phyloP scores from a whole-genome alignment of 768 basidiomycete genomes.

The Chalciporus chontae region DNA sequence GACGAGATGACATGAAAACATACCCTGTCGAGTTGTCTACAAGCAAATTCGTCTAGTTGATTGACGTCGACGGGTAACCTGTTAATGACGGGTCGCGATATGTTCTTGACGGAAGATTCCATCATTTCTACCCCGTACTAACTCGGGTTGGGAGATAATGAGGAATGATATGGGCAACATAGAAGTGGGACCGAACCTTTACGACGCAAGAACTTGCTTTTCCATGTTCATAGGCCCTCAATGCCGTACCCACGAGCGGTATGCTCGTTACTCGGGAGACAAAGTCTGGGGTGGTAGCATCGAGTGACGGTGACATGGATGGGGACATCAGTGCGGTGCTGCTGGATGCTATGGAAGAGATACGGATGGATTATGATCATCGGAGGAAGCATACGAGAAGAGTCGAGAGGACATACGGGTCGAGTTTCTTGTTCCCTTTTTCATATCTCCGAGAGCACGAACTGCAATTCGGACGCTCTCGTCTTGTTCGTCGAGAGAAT shows the following conservation, averaged over 20 bases:
- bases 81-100: conserved; percentile 79
- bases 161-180: background rate
- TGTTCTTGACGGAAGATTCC: conserved; percentile 77
- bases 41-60: conserved; percentile 84
- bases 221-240: conserved; percentile 75
- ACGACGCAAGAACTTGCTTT: conserved; percentile 84
- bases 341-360: conserved; percentile 6
- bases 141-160: conserved; percentile 11
- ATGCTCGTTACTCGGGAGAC: conserved; percentile 61
- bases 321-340: conserved; percentile 14
- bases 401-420: conserved; percentile 11
- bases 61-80: conserved; percentile 70
- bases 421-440: conserved; percentile 38
- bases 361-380: background rate
- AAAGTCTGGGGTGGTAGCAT: conserved; percentile 28
- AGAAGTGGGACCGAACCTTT: conserved; percentile 51
- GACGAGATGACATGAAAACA: conserved; percentile 18
- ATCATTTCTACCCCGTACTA: conserved; percentile 88
- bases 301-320: conserved; percentile 9
- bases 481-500: conserved; percentile 51
- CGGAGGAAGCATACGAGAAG: background rate
- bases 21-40: conserved; percentile 81
- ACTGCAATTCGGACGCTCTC: conserved; percentile 80
- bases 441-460: conserved; percentile 74
- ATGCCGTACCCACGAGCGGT: conserved; percentile 69